Evolutionary conservation across 1,139 yeast genomes (phyloP).

Genomic region (Lodderomyces metapsilosis): DNA sequence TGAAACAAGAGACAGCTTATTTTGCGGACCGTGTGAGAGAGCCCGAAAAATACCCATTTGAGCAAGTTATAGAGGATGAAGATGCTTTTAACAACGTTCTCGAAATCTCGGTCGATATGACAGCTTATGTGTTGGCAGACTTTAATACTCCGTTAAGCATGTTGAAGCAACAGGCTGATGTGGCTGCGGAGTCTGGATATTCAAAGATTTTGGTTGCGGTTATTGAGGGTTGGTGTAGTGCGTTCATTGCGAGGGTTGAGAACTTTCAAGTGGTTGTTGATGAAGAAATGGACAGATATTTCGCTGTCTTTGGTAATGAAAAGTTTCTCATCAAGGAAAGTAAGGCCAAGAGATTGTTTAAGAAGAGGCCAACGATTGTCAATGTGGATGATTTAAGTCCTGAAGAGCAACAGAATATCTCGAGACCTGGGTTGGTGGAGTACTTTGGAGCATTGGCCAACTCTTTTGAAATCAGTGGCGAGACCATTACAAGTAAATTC

Average conservation of each 20-base stretch:
- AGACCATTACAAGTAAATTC: slow-evolving; percentile 75
- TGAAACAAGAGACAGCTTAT: slow-evolving; percentile 59
- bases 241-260: slow-evolving; percentile 59
- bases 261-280: slow-evolving; percentile 59
- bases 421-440: slow-evolving; percentile 78
- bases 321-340: slow-evolving; percentile 37
- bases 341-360: slow-evolving; percentile 47
- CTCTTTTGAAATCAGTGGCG: slow-evolving; percentile 80
- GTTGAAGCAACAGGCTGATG: slow-evolving; percentile 89
- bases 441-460: slow-evolving; percentile 83
- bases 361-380: slow-evolving; percentile 22
- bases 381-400: slow-evolving; percentile 45
- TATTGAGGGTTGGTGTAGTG: slow-evolving; percentile 66
- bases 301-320: slow-evolving; percentile 45
- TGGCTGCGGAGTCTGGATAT: slow-evolving; percentile 85
- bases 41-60: slow-evolving; percentile 57
- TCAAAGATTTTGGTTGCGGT: slow-evolving; percentile 84
- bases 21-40: slow-evolving; percentile 64
- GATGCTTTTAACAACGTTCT: slow-evolving; percentile 56
- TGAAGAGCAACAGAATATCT: slow-evolving; percentile 49
- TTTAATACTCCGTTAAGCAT: slow-evolving; percentile 60
- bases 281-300: slow-evolving; percentile 51
- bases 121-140: slow-evolving; percentile 63
- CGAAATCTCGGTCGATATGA: slow-evolving; percentile 62
- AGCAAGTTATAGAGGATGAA: slow-evolving; percentile 42